A percentile compares a stretch with the other conserved stretches of the same genome.
Evolutionary conservation across 192 early-diverging fungal species (phyloP).

Genomic region (Podochytrium sp.): DNA sequence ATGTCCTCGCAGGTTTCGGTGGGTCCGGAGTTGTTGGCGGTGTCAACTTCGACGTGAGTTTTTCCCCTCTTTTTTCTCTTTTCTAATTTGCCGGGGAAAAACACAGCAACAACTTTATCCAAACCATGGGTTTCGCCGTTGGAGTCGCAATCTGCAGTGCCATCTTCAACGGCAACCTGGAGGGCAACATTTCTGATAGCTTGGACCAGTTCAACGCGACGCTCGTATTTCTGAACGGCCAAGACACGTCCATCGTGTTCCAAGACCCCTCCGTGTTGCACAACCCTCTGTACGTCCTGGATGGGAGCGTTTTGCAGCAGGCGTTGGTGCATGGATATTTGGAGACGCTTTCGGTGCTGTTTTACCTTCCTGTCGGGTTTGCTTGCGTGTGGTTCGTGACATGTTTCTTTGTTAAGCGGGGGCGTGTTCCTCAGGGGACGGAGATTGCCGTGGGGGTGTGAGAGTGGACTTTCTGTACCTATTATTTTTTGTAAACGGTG

Average conservation of each 20-base stretch:
- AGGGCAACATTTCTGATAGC: slow-evolving; percentile 41
- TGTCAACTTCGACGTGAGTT: slow-evolving; percentile 57
- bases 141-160: slow-evolving; percentile 63
- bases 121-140: slow-evolving; percentile 60
- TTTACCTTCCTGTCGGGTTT: slow-evolving; percentile 35
- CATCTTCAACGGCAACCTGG: slow-evolving; percentile 61
- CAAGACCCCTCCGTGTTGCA: not conserved
- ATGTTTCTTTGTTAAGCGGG: slow-evolving; percentile 35
- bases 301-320: not conserved
- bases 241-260: not conserved
- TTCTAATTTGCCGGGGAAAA: not conserved
- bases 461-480: too few relatives aligned
- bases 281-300: not conserved
- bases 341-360: slow-evolving; percentile 21
- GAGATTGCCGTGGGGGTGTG: not conserved
- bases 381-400: slow-evolving; percentile 16
- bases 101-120: slow-evolving; percentile 47
- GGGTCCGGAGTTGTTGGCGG: slow-evolving; percentile 63
- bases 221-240: not conserved
- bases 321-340: slow-evolving; percentile 34
- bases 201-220: not conserved
- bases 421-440: slow-evolving; percentile 17
- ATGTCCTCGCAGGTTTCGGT: slow-evolving; percentile 35
- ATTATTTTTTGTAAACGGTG: too few relatives aligned
- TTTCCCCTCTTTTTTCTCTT: slow-evolving; percentile 45